Evolutionary conservation across 805 yeast genomes (phyloP), one percentile per base, ranked within the genome.

Genomic region (Yamadazyma tumulicola): DNA sequence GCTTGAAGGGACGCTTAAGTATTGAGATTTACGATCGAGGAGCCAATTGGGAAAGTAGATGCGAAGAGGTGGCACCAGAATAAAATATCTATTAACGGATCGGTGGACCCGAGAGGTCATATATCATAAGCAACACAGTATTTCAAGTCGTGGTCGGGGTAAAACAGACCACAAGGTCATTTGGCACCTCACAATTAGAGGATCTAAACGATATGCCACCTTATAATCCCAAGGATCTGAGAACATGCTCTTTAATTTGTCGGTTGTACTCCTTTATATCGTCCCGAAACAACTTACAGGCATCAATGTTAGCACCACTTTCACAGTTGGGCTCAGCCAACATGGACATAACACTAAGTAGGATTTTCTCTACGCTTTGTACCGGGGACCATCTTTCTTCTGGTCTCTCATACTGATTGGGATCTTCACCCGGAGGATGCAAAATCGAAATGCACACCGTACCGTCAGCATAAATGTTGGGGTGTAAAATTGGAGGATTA

Each of bases 311-410:
- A 32, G 98, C 98, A 8, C 97, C 97, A 49, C 95, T 84, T 58
- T 91, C 97, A 20, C 85, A 82, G 54, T 93, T 93, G 3, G 98
- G 97, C 59, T 93, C 96, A 17, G 97, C 95, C 41, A 93, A 70
- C 97, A 93, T 89, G 51, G 95, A 85, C 73, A 89, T 78, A 15
- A 93, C 97, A 58, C 95, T 83, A 39, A 93, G 63, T 42, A 93
- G 67, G 41, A 93, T 93, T 72, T 93, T 93, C 62, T 93, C 98
- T n/a, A 93, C 89, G 54, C 95, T 85, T 58, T 93, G 98, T 19
- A 93, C 89, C 0, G 98, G 98, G 5, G 95, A 85, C 98, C 98
- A 93, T 46, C 98, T 69, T 62, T 93, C 98, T 48, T 89, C 94
- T 0, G 97, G 95, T 19, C 85, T 63, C 59, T 93, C 98, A 61